These are phyloP conservation scores for Neoascochyta sp. DNA, from an alignment of 2,329 filamentous ascomycete species.

Conservation along the genomic window DNA sequence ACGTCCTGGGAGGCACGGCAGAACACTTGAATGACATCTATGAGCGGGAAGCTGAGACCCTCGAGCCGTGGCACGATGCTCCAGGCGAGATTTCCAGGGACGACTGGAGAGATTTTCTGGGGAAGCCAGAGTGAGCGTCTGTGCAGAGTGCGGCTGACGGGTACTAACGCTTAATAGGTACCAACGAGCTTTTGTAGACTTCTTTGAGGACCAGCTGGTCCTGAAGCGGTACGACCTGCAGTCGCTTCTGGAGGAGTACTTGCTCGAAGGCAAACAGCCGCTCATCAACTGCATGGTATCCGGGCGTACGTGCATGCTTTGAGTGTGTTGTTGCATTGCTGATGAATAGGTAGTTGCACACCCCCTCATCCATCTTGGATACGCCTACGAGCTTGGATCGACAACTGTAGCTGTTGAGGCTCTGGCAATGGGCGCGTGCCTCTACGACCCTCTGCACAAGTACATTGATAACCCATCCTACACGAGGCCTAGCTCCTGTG, in stretches of 20 bases:
- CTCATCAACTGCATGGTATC: slow-evolving; percentile 76
- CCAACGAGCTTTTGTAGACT: slow-evolving; percentile 88
- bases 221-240: slow-evolving; percentile 79
- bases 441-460: slow-evolving; percentile 56
- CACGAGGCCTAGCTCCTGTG: slow-evolving; percentile 59
- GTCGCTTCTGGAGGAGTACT: slow-evolving; percentile 67
- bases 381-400: slow-evolving; percentile 83
- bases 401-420: slow-evolving; percentile 87
- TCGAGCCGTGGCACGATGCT: slow-evolving; percentile 79
- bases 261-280: slow-evolving; percentile 71
- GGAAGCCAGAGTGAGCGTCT: slow-evolving; percentile 59
- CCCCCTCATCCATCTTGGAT: slow-evolving; percentile 91
- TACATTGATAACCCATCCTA: slow-evolving; percentile 70
- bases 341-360: slow-evolving; percentile 63
- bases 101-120: slow-evolving; percentile 85
- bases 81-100: slow-evolving; percentile 76
- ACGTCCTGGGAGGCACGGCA: slow-evolving; percentile 72
- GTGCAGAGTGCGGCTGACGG: background rate
- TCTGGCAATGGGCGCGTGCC: slow-evolving; percentile 63
- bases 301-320: slow-evolving; percentile 59
- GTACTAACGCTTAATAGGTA: slow-evolving; percentile 51
- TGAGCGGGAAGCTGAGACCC: slow-evolving; percentile 65
- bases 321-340: slow-evolving; percentile 3
- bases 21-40: slow-evolving; percentile 77
- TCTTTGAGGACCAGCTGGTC: slow-evolving; percentile 89